phyloP scores from a whole-genome alignment of 179 eudicot genomes.

The Amaranthus tricolor region DNA sequence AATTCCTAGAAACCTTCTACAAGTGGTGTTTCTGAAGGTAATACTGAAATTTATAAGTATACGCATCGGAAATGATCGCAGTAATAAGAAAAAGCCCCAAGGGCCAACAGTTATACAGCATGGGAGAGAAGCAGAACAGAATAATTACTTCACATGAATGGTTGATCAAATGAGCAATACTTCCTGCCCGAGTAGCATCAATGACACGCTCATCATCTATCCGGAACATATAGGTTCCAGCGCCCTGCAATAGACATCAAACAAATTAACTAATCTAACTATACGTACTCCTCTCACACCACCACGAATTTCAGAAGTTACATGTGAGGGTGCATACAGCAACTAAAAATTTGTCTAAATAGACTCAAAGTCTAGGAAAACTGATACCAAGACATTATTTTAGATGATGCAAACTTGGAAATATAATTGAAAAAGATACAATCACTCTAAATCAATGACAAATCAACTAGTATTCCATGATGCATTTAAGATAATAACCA shows the following conservation, averaged over 20 bases:
- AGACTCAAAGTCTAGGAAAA: slow-evolving; percentile 3
- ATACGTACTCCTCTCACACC: not conserved
- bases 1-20: not conserved
- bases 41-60: not conserved
- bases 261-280: slow-evolving; percentile 7
- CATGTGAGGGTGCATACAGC: not conserved
- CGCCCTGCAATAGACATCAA: slow-evolving; percentile 61
- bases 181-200: slow-evolving; percentile 97
- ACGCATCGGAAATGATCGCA: not conserved
- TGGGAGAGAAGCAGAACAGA: slow-evolving; percentile 12
- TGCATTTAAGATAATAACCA: not conserved
- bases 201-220: slow-evolving; percentile 92
- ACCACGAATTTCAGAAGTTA: too few relatives aligned
- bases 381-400: not conserved
- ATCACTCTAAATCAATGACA: not conserved
- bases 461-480: not conserved
- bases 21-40: not conserved
- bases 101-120: not conserved
- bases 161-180: slow-evolving; percentile 96
- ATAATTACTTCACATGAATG: slow-evolving; percentile 91
- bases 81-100: not conserved
- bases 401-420: not conserved
- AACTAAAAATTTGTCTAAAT: not conserved
- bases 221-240: slow-evolving; percentile 97
- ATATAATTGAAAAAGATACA: not conserved